phyloP scores from a whole-genome alignment of 257 asterid genomes.

The Gentiana macrophylla region DNA sequence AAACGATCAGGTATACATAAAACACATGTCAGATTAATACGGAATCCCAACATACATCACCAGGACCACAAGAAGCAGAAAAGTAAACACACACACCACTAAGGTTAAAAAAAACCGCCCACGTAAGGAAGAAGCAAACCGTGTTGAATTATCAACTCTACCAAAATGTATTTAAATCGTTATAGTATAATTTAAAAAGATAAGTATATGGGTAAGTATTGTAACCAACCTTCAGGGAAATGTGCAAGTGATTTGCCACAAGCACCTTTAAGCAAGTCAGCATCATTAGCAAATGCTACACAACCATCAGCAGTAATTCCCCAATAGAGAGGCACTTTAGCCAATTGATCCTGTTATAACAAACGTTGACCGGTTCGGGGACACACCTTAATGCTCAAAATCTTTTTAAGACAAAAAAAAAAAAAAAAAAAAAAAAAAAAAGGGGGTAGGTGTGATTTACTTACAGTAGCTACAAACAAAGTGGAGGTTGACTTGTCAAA shows the following conservation, averaged over 20 bases:
- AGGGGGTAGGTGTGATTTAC: conserved; percentile 18
- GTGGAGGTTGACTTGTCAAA: conserved; percentile 86
- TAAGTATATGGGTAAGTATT: conserved; percentile 1
- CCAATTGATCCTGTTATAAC: conserved; percentile 71
- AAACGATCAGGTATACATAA: conserved; percentile 8
- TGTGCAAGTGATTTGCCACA: conserved; percentile 99
- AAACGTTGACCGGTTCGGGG: conserved; percentile 8
- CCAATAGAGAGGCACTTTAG: conserved; percentile 96
- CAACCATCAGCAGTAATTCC: conserved; percentile 99
- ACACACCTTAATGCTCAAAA: conserved; percentile 4
- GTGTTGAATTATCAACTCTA: not conserved
- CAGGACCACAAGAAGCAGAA: too few species aligned
- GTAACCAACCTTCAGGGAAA: conserved; percentile 76
- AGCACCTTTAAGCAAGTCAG: conserved; percentile 91
- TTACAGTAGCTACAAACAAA: conserved; percentile 86
- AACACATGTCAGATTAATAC: not conserved
- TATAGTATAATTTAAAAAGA: not conserved
- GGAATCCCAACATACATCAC: too few species aligned
- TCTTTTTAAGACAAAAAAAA: not conserved
- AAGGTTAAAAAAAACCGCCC: not conserved
- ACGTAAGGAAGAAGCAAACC: not conserved
- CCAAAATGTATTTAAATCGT: not conserved
- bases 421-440: conserved; percentile 1
- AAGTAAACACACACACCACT: not conserved
- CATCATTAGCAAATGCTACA: conserved; percentile 88